Evolutionary conservation across 2,329 filamentous ascomycete species (phyloP), one percentile per base, ranked within the genome.

Genomic region (Trichoderma sp.): DNA sequence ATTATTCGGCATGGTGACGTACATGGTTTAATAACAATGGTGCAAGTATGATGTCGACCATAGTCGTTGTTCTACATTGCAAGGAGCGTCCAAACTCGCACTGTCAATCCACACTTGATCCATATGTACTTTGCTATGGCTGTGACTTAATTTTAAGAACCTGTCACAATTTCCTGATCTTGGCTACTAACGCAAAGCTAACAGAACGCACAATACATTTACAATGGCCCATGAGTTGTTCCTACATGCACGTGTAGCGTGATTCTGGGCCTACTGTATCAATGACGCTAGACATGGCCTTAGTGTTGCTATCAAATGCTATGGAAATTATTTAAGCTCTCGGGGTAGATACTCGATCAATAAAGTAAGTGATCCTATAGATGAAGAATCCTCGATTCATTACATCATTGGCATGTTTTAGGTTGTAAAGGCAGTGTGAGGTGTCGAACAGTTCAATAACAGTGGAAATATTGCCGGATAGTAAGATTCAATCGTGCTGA

Each of bases 1-100:
- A 17, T n/a, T 27, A 19, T 37, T 52, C 45, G 42, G 37, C 22
- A 39, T 29, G 10, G 37, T 63, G 59, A 63, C 59, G 42, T 63
- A 19, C 10, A 54, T 12, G 10, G 5, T 8, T 19, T 27, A 29
- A 8, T 5, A 4, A 19, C 5, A 32, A 37, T 32, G 7, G 35
- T 42, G 56, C n/a, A 59, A 59, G 35, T 15, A 32, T 63, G 32
- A 63, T 35, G 27, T 19, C 19, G 32, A 15, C 35, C 17, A 17
- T 52, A 27, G 4, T 9, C 32, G 10, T 13, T 25, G 32, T n/a
- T 25, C 19, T 39, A 12, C 19, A 22, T 13, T 25, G 15, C 19
- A 15, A 4, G 9, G 7, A 5, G 13, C 17, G 4, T 12, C 8
- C 27, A 37, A 15, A 39, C 22, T 25, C 32, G 27, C 10, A 5